A percentile compares a stretch with the other conserved stretches of the same genome.
These are phyloP conservation scores for Phlyctochytrium bullatum DNA, from an alignment of 192 early-diverging fungal species.

Conservation along the genomic window DNA sequence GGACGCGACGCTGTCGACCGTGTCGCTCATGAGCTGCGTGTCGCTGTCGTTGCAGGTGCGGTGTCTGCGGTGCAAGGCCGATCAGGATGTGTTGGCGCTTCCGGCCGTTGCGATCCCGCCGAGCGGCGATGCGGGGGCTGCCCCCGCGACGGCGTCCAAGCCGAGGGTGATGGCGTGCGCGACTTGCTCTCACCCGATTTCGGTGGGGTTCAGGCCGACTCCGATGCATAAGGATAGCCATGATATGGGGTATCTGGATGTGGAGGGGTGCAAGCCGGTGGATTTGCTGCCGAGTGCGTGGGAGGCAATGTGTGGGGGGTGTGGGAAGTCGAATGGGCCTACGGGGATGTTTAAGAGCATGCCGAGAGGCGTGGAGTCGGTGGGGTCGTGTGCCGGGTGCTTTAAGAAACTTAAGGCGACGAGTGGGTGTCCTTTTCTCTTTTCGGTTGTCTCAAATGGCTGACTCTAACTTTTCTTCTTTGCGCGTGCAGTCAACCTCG, in stretches of 20 bases:
- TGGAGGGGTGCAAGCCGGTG: conserved; percentile 62
- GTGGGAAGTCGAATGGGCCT: conserved; percentile 46
- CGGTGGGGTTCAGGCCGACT: conserved; percentile 59
- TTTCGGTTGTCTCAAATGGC: neutral
- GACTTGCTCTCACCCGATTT: conserved; percentile 52
- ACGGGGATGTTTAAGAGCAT: conserved; percentile 21
- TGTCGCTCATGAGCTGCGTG: conserved; percentile 65
- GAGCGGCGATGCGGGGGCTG: too few species aligned
- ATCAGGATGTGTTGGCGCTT: too few species aligned
- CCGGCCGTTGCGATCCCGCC: conserved; percentile 42
- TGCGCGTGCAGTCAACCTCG: conserved; percentile 41
- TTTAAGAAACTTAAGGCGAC: neutral
- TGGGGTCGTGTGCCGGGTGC: neutral
- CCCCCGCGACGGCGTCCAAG: conserved; percentile 8
- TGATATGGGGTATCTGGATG: conserved; percentile 70
- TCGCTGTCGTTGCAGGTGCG: conserved; percentile 63
- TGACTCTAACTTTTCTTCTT: conserved; percentile 11
- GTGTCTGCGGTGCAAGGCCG: conserved; percentile 75
- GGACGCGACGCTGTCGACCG: conserved; percentile 54
- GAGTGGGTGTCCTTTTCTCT: neutral
- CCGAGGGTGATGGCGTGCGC: conserved; percentile 45
- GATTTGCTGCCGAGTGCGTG: conserved; percentile 75
- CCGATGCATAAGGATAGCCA: conserved; percentile 54
- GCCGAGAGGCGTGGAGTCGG: conserved; percentile 16
- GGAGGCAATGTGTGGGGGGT: conserved; percentile 67